Evolutionary conservation across 1,284 basidiomycete species (phyloP).

Genomic region (Retiboletus flavoniger): DNA sequence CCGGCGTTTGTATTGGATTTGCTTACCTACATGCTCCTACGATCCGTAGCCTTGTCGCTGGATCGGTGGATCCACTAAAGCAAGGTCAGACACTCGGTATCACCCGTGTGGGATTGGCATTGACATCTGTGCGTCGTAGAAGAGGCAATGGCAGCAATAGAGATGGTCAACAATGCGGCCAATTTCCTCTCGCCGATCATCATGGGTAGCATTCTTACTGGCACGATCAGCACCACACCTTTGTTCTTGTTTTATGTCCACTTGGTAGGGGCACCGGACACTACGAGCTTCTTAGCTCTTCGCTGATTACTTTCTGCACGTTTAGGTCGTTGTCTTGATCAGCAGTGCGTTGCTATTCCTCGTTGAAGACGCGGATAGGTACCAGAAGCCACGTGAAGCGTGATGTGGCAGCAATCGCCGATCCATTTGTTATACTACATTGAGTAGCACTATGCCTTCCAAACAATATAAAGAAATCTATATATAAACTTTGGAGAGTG

Average conservation of each 20-base stretch:
- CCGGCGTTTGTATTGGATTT: constrained; percentile 24
- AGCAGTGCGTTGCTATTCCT: constrained; percentile 15
- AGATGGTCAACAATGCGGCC: constrained; percentile 32
- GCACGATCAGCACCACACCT: constrained; percentile 19
- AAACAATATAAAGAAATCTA: no score
- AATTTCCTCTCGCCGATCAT: constrained; percentile 22
- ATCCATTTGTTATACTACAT: no score
- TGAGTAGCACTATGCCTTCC: no score
- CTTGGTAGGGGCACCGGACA: constrained; percentile 6
- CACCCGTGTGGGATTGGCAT: background rate
- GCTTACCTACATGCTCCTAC: constrained; percentile 20
- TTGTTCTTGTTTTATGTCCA: constrained; percentile 28
- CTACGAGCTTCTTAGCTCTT: background rate
- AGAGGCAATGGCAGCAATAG: constrained; percentile 33
- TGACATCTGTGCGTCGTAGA: constrained; percentile 19
- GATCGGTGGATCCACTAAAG: background rate
- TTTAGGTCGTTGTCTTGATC: background rate
- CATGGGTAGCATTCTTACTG: constrained; percentile 25
- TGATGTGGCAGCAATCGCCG: background rate
- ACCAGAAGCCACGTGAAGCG: constrained; percentile 6
- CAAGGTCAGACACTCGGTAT: constrained; percentile 9
- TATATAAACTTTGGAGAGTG: no score
- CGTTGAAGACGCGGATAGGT: constrained; percentile 22
- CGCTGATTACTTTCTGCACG: background rate
- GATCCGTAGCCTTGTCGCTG: constrained; percentile 3